These are phyloP conservation scores for Saturnispora halmiae DNA, from an alignment of 805 yeast species.

Conservation along the genomic window DNA sequence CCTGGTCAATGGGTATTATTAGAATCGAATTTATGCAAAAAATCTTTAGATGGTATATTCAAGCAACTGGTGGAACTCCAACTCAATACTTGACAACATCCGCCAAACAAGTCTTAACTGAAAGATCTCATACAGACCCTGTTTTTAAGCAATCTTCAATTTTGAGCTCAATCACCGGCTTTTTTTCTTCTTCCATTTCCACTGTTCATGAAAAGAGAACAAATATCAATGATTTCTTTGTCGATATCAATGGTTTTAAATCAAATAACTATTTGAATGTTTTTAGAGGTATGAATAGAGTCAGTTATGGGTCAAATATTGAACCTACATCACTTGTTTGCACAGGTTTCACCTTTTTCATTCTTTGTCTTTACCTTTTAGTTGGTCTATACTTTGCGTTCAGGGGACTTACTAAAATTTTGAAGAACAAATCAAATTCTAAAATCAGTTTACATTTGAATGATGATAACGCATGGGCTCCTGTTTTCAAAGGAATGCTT, in stretches of 20 bases:
- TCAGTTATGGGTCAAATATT: slow-evolving; percentile 66
- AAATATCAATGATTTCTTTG: slow-evolving; percentile 5
- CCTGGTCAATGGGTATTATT: slow-evolving; percentile 93
- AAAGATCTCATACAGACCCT: slow-evolving; percentile 40
- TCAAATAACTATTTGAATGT: slow-evolving; percentile 57
- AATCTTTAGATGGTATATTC: slow-evolving; percentile 76
- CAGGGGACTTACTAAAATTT: slow-evolving; percentile 25
- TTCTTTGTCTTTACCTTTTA: slow-evolving; percentile 65
- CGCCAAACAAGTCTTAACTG: slow-evolving; percentile 63
- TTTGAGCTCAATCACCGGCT: slow-evolving; percentile 14
- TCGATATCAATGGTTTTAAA: slow-evolving; percentile 27
- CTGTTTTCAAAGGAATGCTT: slow-evolving; percentile 67
- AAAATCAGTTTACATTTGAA: slow-evolving; percentile 3
- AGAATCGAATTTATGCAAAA: slow-evolving; percentile 73
- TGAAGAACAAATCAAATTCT: neutral
- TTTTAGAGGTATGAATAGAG: slow-evolving; percentile 78
- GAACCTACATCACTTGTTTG: slow-evolving; percentile 78
- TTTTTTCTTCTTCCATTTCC: slow-evolving; percentile 16
- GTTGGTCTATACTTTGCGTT: slow-evolving; percentile 49
- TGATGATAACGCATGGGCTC: slow-evolving; percentile 47
- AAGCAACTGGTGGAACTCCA: slow-evolving; percentile 85
- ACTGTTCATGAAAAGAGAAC: neutral
- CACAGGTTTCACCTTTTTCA: slow-evolving; percentile 82
- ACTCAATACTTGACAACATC: slow-evolving; percentile 53
- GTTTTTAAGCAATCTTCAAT: slow-evolving; percentile 3